A percentile compares a stretch with the other conserved stretches of the same genome.
phyloP scores from a whole-genome alignment of 1,284 basidiomycete species.

The Meira miltonrushii region DNA sequence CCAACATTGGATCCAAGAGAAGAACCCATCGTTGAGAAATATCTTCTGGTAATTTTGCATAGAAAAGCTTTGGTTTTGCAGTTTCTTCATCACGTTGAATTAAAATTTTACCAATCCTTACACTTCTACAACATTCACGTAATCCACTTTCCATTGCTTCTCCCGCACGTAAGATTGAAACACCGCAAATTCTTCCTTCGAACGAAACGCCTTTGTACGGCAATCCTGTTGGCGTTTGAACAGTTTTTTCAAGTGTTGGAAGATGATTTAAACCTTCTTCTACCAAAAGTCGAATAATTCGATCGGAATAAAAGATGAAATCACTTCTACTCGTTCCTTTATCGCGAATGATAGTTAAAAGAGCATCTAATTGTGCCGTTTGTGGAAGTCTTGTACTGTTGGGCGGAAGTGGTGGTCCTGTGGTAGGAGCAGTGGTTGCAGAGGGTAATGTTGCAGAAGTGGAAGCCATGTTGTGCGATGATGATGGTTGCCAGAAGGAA shows the following conservation, averaged over 20 bases:
- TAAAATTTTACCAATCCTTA: constrained; percentile 55
- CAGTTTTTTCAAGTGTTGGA: constrained; percentile 56
- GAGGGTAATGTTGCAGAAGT: not conserved
- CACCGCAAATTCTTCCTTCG: constrained; percentile 45
- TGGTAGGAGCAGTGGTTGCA: constrained; percentile 7
- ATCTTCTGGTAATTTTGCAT: constrained; percentile 80
- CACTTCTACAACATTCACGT: constrained; percentile 72
- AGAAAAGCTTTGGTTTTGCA: constrained; percentile 53
- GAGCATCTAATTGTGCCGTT: constrained; percentile 66
- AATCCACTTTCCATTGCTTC: constrained; percentile 63
- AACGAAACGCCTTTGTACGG: constrained; percentile 58
- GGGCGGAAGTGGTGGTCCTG: constrained; percentile 58
- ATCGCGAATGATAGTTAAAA: constrained; percentile 85
- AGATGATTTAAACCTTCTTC: constrained; percentile 85
- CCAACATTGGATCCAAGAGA: constrained; percentile 91
- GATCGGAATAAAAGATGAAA: constrained; percentile 88
- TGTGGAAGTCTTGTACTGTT: constrained; percentile 76
- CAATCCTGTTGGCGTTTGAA: constrained; percentile 59
- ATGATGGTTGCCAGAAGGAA: no score
- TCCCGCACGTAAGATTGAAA: constrained; percentile 53
- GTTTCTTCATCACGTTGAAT: constrained; percentile 65
- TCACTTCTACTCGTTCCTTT: constrained; percentile 64
- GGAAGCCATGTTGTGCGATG: not conserved
- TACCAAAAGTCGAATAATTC: constrained; percentile 61
- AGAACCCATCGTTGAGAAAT: constrained; percentile 86